Conservation (phyloP, 2,329 filamentous ascomycete genomes). For the Scedosporium apiospermum region DNA sequence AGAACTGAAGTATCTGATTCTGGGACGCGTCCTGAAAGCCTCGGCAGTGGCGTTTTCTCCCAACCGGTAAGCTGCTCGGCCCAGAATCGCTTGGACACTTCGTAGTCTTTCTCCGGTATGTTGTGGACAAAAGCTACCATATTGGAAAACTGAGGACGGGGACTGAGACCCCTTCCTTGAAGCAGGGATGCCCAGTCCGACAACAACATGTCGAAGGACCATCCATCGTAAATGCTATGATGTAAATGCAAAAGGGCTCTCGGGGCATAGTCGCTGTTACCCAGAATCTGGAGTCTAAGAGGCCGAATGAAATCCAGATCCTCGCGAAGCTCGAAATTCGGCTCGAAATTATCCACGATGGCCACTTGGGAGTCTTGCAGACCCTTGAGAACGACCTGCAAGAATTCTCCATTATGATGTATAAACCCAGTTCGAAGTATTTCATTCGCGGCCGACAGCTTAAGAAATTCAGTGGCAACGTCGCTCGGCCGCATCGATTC, state of each 20-base stretch:
- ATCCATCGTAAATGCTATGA: conserved; percentile 87
- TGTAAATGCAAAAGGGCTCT: conserved; percentile 53
- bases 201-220: conserved; percentile 71
- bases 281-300: conserved; percentile 47
- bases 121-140: conserved; percentile 41
- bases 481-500: conserved; percentile 20
- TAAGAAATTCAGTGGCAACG: conserved; percentile 38
- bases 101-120: conserved; percentile 17
- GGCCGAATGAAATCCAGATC: conserved; percentile 41
- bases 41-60: conserved; percentile 46
- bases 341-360: conserved; percentile 24
- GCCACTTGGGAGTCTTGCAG: conserved; percentile 33
- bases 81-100: conserved; percentile 57
- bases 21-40: conserved; percentile 33
- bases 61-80: conserved; percentile 50
- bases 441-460: conserved; percentile 46
- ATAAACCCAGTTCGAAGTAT: conserved; percentile 68
- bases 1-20: not conserved
- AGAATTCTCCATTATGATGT: conserved; percentile 41
- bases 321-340: conserved; percentile 28
- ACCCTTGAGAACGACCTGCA: conserved; percentile 54
- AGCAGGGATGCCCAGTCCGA: conserved; percentile 53
- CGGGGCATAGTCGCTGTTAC: conserved; percentile 13
- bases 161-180: conserved; percentile 12
- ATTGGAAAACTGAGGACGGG: conserved; percentile 49